These are phyloP conservation scores for Paspalum vaginatum DNA, from an alignment of 176 grass and related monocot genomes.

Conservation along the genomic window DNA sequence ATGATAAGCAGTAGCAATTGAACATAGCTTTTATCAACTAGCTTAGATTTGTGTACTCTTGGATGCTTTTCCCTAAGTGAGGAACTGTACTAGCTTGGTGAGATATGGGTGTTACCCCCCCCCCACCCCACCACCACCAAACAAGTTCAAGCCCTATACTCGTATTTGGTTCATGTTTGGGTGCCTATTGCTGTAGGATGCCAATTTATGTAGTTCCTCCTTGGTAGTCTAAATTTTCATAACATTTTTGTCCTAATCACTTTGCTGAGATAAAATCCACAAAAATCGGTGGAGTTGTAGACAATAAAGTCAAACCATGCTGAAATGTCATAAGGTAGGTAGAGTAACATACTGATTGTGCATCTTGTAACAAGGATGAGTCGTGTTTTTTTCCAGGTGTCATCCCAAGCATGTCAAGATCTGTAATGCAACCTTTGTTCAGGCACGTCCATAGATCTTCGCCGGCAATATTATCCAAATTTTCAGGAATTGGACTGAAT, in stretches of 20 bases:
- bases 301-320: not conserved
- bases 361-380: conserved; percentile 35
- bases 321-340: not conserved
- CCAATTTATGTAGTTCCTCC: not conserved
- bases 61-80: not conserved
- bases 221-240: not conserved
- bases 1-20: conserved; percentile 1
- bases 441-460: conserved; percentile 79
- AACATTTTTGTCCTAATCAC: not conserved
- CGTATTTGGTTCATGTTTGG: not conserved
- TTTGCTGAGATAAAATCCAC: not conserved
- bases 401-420: conserved; percentile 85
- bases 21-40: not conserved
- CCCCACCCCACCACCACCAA: not conserved
- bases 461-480: conserved; percentile 54
- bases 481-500: conserved; percentile 69
- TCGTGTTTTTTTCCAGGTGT: conserved; percentile 55
- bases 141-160: not conserved
- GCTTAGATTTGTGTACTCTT: not conserved
- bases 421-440: conserved; percentile 76
- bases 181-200: not conserved
- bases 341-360: conserved; percentile 49
- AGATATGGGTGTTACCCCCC: not conserved
- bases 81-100: not conserved
- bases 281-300: conserved; percentile 1